These are phyloP conservation scores for Hypericum perforatum DNA, from an alignment of 345 rosid species.

Conservation along the genomic window DNA sequence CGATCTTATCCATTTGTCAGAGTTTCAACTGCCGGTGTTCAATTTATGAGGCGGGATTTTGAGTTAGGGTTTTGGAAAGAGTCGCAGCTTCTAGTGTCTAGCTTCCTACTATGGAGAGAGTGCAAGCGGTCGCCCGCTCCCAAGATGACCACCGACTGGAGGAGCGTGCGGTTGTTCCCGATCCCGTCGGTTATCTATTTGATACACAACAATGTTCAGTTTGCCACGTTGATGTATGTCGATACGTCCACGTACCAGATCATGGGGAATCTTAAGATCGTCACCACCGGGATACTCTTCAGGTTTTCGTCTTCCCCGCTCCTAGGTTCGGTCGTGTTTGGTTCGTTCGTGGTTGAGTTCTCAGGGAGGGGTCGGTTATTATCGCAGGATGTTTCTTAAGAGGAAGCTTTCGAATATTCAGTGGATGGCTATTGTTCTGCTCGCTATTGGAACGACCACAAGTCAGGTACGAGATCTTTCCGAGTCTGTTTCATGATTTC, in stretches of 20 bases:
- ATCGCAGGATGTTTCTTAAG: slow-evolving; percentile 49
- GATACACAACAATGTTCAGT: slow-evolving; percentile 89
- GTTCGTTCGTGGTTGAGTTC: not conserved
- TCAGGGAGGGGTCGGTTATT: no score
- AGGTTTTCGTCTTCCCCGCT: slow-evolving; percentile 37
- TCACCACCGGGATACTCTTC: slow-evolving; percentile 77
- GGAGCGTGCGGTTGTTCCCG: slow-evolving; percentile 62
- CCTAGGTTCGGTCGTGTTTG: not conserved
- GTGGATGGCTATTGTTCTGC: slow-evolving; percentile 79
- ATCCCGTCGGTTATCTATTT: slow-evolving; percentile 84
- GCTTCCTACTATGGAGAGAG: slow-evolving; percentile 76
- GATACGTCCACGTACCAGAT: slow-evolving; percentile 95
- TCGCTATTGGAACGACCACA: slow-evolving; percentile 87
- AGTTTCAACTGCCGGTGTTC: no score
- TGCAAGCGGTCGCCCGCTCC: slow-evolving; percentile 32
- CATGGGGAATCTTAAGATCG: slow-evolving; percentile 97
- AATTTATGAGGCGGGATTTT: not conserved
- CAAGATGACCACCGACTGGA: slow-evolving; percentile 86
- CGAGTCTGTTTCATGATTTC: not conserved
- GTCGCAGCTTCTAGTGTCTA: slow-evolving; percentile 65
- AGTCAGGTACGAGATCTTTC: slow-evolving; percentile 50
- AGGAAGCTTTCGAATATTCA: slow-evolving; percentile 63
- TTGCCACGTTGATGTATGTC: slow-evolving; percentile 79
- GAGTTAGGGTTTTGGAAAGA: not conserved
- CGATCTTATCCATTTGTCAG: no score